A percentile compares a stretch with the other conserved stretches of the same genome.
phyloP scores from a whole-genome alignment of 2,329 filamentous ascomycete species.

The Cercospora zeae-maydis region DNA sequence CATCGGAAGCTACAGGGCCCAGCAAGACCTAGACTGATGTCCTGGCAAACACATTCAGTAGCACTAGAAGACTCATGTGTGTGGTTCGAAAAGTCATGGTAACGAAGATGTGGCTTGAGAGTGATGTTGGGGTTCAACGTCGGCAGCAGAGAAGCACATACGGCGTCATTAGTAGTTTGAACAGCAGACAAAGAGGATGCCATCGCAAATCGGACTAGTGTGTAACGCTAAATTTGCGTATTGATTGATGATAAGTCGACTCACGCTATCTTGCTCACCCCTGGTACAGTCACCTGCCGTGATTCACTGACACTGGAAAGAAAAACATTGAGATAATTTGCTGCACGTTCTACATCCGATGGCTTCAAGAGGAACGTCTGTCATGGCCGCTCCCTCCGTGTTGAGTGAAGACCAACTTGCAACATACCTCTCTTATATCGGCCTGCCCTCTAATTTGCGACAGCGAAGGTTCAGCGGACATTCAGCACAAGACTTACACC shows the following conservation, averaged over 20 bases:
- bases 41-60: too few relatives aligned
- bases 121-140: too few relatives aligned
- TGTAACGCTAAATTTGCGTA: background rate
- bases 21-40: too few relatives aligned
- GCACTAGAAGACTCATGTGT: too few relatives aligned
- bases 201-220: background rate
- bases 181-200: background rate
- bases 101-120: too few relatives aligned
- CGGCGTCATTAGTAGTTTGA: too few relatives aligned
- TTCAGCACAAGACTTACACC: conserved; percentile 10
- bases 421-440: conserved; percentile 15
- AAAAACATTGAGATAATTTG: background rate
- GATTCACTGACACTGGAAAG: background rate
- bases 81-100: too few relatives aligned
- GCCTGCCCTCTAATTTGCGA: conserved; percentile 9
- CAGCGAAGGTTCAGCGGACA: conserved; percentile 10
- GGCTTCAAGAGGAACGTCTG: background rate
- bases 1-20: too few relatives aligned
- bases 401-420: conserved; percentile 11
- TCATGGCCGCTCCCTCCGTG: background rate
- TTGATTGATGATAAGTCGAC: background rate
- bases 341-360: too few relatives aligned
- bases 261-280: background rate
- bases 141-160: background rate
- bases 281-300: background rate